Percentiles rank a stretch among this genome's conserved stretches.
Conservation (phyloP, 441 rosid genomes). For the Populus hybrid region DNA sequence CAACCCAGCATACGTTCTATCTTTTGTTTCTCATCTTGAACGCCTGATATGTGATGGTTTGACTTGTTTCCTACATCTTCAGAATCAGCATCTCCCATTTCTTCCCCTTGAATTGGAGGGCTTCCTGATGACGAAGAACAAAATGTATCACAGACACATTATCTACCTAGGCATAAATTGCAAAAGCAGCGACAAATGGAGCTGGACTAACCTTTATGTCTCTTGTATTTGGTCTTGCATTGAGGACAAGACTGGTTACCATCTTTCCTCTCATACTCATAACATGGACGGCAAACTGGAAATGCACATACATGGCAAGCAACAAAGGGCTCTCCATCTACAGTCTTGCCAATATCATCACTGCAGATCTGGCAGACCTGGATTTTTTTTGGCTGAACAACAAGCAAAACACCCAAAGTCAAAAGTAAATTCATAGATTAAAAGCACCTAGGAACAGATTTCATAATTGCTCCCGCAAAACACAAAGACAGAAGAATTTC, state of each 20-base stretch:
- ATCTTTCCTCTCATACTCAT: constrained; percentile 45
- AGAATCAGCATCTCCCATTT: constrained; percentile 17
- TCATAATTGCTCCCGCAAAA: neutral
- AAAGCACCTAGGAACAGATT: neutral
- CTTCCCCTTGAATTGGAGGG: constrained; percentile 33
- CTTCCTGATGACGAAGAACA: constrained; percentile 20
- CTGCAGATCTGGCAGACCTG: constrained; percentile 44
- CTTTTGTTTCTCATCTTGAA: constrained; percentile 25
- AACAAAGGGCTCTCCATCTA: constrained; percentile 34
- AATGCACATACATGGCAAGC: constrained; percentile 44
- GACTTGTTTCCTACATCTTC: constrained; percentile 20
- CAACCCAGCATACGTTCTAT: constrained; percentile 33
- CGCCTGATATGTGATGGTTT: constrained; percentile 13
- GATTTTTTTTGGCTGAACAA: constrained; percentile 17
- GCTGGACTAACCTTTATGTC: constrained; percentile 31
- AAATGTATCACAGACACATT: neutral
- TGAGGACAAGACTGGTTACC: constrained; percentile 45
- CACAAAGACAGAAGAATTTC: neutral
- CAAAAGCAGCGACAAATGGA: neutral
- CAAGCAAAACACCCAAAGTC: constrained; percentile 8
- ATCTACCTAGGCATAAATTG: neutral
- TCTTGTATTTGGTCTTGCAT: constrained; percentile 44
- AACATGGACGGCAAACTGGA: constrained; percentile 46
- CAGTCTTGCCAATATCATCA: constrained; percentile 29
- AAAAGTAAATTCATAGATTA: neutral